Base-by-base conservation (phyloP, 371 early-diverging fungal genomes). In the Lichtheimia corymbifera region DNA sequence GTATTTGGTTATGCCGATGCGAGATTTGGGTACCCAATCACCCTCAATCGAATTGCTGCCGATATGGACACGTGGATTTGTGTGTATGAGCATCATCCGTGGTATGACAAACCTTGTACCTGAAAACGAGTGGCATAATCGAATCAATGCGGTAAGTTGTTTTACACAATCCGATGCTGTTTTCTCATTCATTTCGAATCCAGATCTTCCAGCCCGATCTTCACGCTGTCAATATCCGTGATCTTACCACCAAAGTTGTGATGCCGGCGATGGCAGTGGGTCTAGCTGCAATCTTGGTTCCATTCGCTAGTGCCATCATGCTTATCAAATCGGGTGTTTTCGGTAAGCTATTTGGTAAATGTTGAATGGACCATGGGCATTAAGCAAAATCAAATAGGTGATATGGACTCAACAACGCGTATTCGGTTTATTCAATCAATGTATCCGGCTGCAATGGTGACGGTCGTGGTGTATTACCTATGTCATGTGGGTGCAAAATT, bases 1-100 rank as follows among this genome's bases (percentile, higher is more conserved):
- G 13, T 85, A 84, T 55, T 18, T 82, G 18, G 61, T 80, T 41
- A 49, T 82, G 17, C 85, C 87, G 2, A 58, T 79, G 49, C 63
- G 66, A 9, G 51, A 66, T 28, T 44, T 72, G 5, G 63, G 60
- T 50, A 30, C 62, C 13, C 61, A 71, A 0, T 42, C 66, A 1
- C 63, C 67, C 14, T 63, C 62, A 0, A 60, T 86, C 9, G 67
- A 77, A 43, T 53, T 76, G 47, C 40, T 73, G 6, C 60, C 76
- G 18, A 70, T 79, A 58, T 68, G 73, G 67, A 43, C 44, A 5
- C 25, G 53, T n/a, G 59, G 62, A 22, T 54, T 61, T 55, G 58
- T 57, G 11, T 64, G 61, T 45, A 68, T 64, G 61, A 64, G 53
- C 30, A 58, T 64, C 14, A 14, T 62, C 15, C 67, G 63, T 44